Conservation (phyloP, 225 moss, liverwort and hornwort species). For the Polytrichum formosum region DNA sequence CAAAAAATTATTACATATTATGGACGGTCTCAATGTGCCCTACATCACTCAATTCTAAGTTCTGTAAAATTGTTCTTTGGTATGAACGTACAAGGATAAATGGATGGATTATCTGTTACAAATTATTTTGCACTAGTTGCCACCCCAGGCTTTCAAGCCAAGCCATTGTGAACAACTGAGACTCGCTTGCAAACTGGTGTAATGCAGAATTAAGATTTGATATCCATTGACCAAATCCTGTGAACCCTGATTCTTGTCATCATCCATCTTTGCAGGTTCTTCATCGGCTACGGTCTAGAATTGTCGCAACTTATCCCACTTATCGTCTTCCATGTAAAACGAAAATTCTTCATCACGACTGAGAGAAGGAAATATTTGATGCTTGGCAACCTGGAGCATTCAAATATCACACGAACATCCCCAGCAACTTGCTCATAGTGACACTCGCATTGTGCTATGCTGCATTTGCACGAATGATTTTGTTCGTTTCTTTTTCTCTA, state of each 20-base stretch:
- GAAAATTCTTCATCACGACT: conserved; percentile 77
- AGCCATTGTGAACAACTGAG: too few relatives aligned
- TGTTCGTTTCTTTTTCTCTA: conserved; percentile 64
- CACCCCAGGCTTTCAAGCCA: too few relatives aligned
- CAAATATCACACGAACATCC: conserved; percentile 52
- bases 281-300: conserved; percentile 71
- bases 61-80: too few relatives aligned
- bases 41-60: too few relatives aligned
- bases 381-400: conserved; percentile 89
- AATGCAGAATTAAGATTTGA: too few relatives aligned
- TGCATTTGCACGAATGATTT: conserved; percentile 71
- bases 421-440: conserved; percentile 68
- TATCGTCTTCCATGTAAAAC: conserved; percentile 60
- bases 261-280: conserved; percentile 55
- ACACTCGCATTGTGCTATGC: conserved; percentile 67
- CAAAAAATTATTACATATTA: too few relatives aligned
- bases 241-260: not conserved
- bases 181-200: too few relatives aligned
- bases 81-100: too few relatives aligned
- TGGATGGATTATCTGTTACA: too few relatives aligned
- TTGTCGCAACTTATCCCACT: conserved; percentile 70
- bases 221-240: too few relatives aligned
- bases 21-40: too few relatives aligned
- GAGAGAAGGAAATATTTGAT: conserved; percentile 52
- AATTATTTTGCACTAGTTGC: too few relatives aligned